These are phyloP conservation scores for Scopulariopsis brevicaulis DNA, from an alignment of 2,329 filamentous ascomycete species.

Conservation along the genomic window DNA sequence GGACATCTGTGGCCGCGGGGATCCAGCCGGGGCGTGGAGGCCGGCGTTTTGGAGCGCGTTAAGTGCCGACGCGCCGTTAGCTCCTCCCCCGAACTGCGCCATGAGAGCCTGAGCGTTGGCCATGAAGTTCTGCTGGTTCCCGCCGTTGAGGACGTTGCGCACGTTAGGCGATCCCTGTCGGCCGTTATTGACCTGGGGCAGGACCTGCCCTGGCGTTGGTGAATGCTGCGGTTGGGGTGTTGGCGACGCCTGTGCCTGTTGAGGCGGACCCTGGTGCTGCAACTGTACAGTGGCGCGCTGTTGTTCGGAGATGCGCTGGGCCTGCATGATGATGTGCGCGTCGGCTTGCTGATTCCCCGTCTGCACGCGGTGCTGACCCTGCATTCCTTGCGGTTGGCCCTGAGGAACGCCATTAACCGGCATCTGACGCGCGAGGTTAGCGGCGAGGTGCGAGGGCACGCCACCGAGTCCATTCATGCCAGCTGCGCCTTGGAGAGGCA, in stretches of 20 bases:
- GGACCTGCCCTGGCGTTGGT: constrained; percentile 16
- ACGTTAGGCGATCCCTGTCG: constrained; percentile 31
- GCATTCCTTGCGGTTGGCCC: constrained; percentile 54
- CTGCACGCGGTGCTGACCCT: constrained; percentile 34
- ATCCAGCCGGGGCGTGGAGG: constrained; percentile 21
- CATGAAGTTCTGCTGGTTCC: constrained; percentile 41
- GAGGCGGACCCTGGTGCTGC: constrained; percentile 24
- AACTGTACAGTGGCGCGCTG: constrained; percentile 39
- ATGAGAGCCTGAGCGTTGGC: constrained; percentile 42
- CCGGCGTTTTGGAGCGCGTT: constrained; percentile 2
- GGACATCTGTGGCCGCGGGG: constrained; percentile 30
- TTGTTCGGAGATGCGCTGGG: constrained; percentile 55
- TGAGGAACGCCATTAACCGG: constrained; percentile 53
- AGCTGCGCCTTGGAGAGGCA: constrained; percentile 35
- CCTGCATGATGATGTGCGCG: constrained; percentile 47
- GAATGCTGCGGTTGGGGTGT: constrained; percentile 18
- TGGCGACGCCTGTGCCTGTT: constrained; percentile 11
- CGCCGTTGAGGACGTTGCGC: constrained; percentile 26
- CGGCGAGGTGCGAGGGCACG: constrained; percentile 35
- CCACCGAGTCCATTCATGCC: constrained; percentile 37
- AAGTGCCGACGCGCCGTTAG: constrained; percentile 21
- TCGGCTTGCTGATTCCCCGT: constrained; percentile 35
- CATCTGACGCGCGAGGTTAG: constrained; percentile 39
- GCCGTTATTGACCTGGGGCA: constrained; percentile 24
- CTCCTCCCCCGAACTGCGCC: constrained; percentile 28